Evolutionary conservation across 2,329 filamentous ascomycete species (phyloP).

Genomic region (Dothideomycetidae sp.): DNA sequence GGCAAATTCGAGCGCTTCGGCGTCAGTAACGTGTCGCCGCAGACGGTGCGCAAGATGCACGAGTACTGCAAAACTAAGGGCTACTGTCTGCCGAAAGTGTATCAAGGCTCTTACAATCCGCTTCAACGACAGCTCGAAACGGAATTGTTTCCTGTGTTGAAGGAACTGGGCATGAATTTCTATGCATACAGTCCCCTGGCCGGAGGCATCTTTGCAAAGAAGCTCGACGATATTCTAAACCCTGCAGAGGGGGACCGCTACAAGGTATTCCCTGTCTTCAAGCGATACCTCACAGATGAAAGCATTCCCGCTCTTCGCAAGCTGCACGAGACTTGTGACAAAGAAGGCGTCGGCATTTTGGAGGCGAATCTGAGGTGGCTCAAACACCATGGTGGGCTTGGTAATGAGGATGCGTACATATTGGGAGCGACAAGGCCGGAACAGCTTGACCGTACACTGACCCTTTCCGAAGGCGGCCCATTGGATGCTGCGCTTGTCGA

Average conservation of each 20-base stretch:
- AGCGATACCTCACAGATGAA: conserved; percentile 29
- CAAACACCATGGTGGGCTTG: conserved; percentile 29
- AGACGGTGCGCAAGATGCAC: conserved; percentile 31
- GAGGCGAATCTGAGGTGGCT: conserved; percentile 35
- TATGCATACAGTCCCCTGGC: conserved; percentile 27
- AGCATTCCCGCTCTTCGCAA: conserved; percentile 26
- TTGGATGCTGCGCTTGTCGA: conserved; percentile 20
- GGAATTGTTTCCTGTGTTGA: conserved; percentile 30
- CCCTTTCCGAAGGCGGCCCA: conserved; percentile 19
- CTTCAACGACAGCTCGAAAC: conserved; percentile 30
- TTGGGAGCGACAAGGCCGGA: conserved; percentile 23
- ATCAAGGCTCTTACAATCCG: conserved; percentile 37
- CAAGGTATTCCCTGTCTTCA: conserved; percentile 21
- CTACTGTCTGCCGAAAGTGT: conserved; percentile 31
- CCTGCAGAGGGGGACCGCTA: conserved; percentile 15
- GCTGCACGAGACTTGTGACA: conserved; percentile 22
- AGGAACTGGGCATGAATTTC: conserved; percentile 30
- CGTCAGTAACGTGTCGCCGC: conserved; percentile 32
- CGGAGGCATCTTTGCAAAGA: conserved; percentile 27
- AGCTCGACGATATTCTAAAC: conserved; percentile 23
- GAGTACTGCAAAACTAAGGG: conserved; percentile 30
- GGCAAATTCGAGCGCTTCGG: conserved; percentile 35
- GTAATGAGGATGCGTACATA: conserved; percentile 26
- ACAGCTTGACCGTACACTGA: conserved; percentile 22
- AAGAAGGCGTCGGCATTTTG: conserved; percentile 27